phyloP scores from a whole-genome alignment of 768 basidiomycete genomes.

The Pleurotus salmoneostramineus region DNA sequence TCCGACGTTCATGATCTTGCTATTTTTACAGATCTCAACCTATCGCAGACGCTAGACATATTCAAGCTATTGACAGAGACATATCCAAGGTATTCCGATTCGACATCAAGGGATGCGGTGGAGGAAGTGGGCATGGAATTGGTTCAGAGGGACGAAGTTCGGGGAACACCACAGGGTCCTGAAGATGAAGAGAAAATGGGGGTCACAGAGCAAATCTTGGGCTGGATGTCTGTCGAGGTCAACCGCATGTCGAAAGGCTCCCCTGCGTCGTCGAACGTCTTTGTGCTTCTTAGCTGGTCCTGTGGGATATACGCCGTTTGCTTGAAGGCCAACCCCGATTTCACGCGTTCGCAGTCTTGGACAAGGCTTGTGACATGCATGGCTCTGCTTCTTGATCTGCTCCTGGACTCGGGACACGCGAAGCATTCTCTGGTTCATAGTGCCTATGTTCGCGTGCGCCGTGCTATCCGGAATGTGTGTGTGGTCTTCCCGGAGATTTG shows the following conservation, averaged over 20 bases:
- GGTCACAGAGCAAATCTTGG: constrained; percentile 66
- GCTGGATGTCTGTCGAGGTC: constrained; percentile 72
- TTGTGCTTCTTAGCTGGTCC: constrained; percentile 71
- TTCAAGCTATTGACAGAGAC: constrained; percentile 72
- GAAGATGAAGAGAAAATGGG: constrained; percentile 46
- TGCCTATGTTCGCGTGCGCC: constrained; percentile 54
- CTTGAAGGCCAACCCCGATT: constrained; percentile 37
- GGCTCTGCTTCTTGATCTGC: constrained; percentile 52
- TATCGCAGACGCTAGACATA: constrained; percentile 63
- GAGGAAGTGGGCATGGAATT: constrained; percentile 63
- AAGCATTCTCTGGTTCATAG: constrained; percentile 62
- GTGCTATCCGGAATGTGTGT: constrained; percentile 66
- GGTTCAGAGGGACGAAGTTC: constrained; percentile 58
- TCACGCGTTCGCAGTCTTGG: constrained; percentile 46
- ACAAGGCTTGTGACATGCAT: constrained; percentile 49
- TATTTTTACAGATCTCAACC: constrained; percentile 44
- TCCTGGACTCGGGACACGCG: constrained; percentile 45
- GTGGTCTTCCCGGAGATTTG: neutral
- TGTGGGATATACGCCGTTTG: constrained; percentile 58
- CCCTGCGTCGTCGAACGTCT: constrained; percentile 56
- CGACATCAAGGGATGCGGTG: constrained; percentile 65
- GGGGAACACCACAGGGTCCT: constrained; percentile 34
- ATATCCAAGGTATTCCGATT: constrained; percentile 76
- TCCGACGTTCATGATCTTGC: constrained; percentile 5
- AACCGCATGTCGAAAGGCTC: constrained; percentile 51